Evolutionary conservation across 345 rosid genomes (phyloP).

Genomic region (Sonneratia caseolaris): DNA sequence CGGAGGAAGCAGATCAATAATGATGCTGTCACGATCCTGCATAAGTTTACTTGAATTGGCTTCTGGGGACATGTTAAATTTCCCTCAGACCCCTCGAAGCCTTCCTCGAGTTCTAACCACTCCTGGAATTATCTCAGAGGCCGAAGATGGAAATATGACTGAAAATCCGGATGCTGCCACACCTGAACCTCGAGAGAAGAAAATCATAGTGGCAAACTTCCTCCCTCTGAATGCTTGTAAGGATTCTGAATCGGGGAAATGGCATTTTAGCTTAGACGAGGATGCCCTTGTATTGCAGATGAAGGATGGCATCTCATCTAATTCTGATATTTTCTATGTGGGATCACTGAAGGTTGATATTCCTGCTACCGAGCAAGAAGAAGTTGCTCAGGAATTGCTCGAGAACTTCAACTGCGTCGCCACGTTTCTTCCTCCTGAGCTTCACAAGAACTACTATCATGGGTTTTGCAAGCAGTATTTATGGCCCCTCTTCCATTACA

Average conservation of each 20-base stretch:
- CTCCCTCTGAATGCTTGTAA: conserved; percentile 27
- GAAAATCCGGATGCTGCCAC: conserved; percentile 9
- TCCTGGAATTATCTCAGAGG: conserved; percentile 48
- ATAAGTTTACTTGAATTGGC: conserved; percentile 52
- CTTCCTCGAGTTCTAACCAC: conserved; percentile 48
- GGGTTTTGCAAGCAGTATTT: conserved; percentile 39
- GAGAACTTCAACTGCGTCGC: conserved; percentile 36
- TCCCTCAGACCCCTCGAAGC: conserved; percentile 40
- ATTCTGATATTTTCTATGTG: conserved; percentile 26
- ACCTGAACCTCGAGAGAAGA: conserved; percentile 16
- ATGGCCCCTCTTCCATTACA: conserved; percentile 48
- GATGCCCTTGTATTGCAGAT: conserved; percentile 27
- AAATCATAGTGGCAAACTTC: conserved; percentile 30
- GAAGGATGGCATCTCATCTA: conserved; percentile 28
- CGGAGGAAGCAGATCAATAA: neutral
- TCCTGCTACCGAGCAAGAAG: conserved; percentile 30
- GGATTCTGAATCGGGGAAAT: conserved; percentile 23
- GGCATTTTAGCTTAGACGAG: conserved; percentile 32
- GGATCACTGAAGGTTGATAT: conserved; percentile 37
- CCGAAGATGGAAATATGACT: conserved; percentile 20
- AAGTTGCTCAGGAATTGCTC: conserved; percentile 26
- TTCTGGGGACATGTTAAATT: conserved; percentile 42
- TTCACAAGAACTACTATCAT: conserved; percentile 26
- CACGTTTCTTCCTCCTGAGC: conserved; percentile 32
- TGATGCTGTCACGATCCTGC: conserved; percentile 60